phyloP scores from a whole-genome alignment of 2,329 filamentous ascomycete genomes.

The Penicillium polonicum region DNA sequence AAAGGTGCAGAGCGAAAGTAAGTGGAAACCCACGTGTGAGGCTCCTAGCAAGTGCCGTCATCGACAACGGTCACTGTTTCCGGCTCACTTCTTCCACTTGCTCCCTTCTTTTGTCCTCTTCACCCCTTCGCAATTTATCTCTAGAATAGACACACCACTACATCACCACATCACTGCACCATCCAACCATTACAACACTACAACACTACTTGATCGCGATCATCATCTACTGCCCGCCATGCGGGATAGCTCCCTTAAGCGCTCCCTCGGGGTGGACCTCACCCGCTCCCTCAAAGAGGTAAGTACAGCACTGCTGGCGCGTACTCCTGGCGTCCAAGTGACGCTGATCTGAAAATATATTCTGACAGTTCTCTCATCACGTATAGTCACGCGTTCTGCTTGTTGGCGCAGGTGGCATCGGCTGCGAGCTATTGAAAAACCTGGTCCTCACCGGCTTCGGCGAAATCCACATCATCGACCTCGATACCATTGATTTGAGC shows the following conservation, averaged over 20 bases:
- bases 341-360: neutral
- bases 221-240: constrained; percentile 26
- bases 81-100: constrained; percentile 12
- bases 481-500: constrained; percentile 96
- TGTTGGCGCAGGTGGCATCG: constrained; percentile 95
- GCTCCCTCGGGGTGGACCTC: constrained; percentile 44
- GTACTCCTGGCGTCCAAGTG: neutral
- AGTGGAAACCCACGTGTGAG: constrained; percentile 6
- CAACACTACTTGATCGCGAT: constrained; percentile 4
- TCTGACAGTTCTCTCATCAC: constrained; percentile 10
- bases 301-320: constrained; percentile 10
- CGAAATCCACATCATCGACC: constrained; percentile 90
- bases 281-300: constrained; percentile 44
- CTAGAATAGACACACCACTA: constrained; percentile 2
- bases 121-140: neutral
- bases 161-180: neutral
- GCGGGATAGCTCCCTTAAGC: constrained; percentile 44
- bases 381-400: constrained; percentile 79
- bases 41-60: constrained; percentile 24
- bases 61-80: constrained; percentile 21
- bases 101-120: neutral
- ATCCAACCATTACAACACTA: neutral
- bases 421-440: constrained; percentile 96
- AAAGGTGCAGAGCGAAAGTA: neutral
- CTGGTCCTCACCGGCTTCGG: constrained; percentile 88